These are phyloP conservation scores for Didymella keratinophila DNA, from an alignment of 2,329 filamentous ascomycete species.

Conservation along the genomic window DNA sequence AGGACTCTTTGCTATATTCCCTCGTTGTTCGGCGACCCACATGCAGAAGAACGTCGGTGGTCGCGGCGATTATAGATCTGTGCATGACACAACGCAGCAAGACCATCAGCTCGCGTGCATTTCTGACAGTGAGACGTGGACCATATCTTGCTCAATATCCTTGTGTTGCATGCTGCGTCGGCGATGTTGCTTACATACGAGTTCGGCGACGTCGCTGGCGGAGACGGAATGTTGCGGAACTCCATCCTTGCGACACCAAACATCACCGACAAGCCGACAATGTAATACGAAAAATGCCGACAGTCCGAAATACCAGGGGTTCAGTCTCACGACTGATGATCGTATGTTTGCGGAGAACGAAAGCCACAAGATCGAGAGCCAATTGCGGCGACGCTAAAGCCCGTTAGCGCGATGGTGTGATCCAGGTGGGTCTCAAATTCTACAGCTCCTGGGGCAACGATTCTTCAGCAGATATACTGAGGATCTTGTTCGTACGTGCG, in stretches of 20 bases:
- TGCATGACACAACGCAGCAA: background rate
- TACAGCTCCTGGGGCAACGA: constrained; percentile 9
- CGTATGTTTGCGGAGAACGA: constrained; percentile 12
- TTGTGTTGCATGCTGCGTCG: constrained; percentile 3
- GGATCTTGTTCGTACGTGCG: background rate
- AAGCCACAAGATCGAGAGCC: constrained; percentile 2
- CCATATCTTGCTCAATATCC: background rate
- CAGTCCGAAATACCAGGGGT: constrained; percentile 13
- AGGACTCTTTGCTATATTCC: background rate
- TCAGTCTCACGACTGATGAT: constrained; percentile 9
- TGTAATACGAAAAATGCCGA: constrained; percentile 1
- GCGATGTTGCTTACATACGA: constrained; percentile 11
- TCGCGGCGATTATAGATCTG: background rate
- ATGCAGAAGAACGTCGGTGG: background rate
- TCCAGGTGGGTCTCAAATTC: constrained; percentile 18
- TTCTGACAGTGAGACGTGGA: background rate
- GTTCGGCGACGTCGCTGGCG: constrained; percentile 10
- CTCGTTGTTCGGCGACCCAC: constrained; percentile 13
- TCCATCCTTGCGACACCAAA: background rate
- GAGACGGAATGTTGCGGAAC: background rate
- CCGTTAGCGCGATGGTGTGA: constrained; percentile 19
- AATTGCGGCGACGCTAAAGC: constrained; percentile 13
- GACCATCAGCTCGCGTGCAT: background rate
- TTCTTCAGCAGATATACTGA: constrained; percentile 13
- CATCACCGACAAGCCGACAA: constrained; percentile 15